phyloP scores from a whole-genome alignment of 257 asterid species.

The Ocimum tenuiflorum region DNA sequence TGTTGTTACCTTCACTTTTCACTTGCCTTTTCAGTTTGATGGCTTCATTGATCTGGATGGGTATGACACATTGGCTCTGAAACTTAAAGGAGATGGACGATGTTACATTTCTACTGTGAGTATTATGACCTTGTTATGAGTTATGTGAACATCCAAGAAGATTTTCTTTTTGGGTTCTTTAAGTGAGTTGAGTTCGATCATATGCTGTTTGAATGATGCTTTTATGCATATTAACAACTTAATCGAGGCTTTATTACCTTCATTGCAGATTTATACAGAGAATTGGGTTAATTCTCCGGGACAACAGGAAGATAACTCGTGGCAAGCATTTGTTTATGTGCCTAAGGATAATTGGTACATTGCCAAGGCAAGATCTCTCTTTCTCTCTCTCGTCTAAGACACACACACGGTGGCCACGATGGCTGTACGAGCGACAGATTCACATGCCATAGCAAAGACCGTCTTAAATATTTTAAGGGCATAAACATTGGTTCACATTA shows the following conservation, averaged over 20 bases:
- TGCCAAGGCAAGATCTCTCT: slow-evolving; percentile 54
- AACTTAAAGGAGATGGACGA: slow-evolving; percentile 93
- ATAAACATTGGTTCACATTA: no score
- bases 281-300: slow-evolving; percentile 99
- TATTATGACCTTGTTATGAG: slow-evolving; percentile 16
- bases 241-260: slow-evolving; percentile 17
- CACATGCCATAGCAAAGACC: not conserved
- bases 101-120: slow-evolving; percentile 96
- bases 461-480: no score
- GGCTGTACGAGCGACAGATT: not conserved
- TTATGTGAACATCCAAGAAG: slow-evolving; percentile 3
- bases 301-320: slow-evolving; percentile 95
- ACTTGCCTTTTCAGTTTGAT: slow-evolving; percentile 58
- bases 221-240: slow-evolving; percentile 6
- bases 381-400: slow-evolving; percentile 16
- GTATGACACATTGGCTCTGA: slow-evolving; percentile 71
- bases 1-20: slow-evolving; percentile 1
- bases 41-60: slow-evolving; percentile 90
- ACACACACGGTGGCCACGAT: not conserved
- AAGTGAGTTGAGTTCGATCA: slow-evolving; percentile 7
- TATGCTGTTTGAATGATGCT: slow-evolving; percentile 9
- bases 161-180: slow-evolving; percentile 1
- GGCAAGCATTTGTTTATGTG: slow-evolving; percentile 89
- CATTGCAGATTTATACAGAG: slow-evolving; percentile 82
- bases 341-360: slow-evolving; percentile 90